Evolutionary conservation across 2,329 filamentous ascomycete genomes (phyloP), one percentile per base, ranked within the genome.

Genomic region (Ophiocordyceps polyrhachis-furcata): DNA sequence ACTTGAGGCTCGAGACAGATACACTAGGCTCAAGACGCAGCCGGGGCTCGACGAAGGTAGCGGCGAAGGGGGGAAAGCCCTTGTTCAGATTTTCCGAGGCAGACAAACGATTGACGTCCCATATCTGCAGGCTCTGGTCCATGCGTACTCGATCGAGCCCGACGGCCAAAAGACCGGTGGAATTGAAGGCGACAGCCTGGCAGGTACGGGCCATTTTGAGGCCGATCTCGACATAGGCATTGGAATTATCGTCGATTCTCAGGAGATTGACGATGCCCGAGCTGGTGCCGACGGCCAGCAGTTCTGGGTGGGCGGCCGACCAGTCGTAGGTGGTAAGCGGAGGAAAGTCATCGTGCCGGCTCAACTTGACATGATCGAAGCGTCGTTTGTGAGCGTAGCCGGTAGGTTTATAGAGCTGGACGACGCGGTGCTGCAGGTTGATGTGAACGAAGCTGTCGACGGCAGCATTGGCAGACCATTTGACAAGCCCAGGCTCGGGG

Each of bases 91-190:
- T 56, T 52, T 68, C 68, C 58, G 70, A 63, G 40, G 60, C 67
- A 19, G 68, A 71, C 42, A 76, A 67, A 37, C 75, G 74, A 52
- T 74, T 80, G 45, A 87, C 70, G 58, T 93, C 83, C 74, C 83
- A 91, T 28, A 91, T 79, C 53, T 89, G 84, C 43, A 93, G 69
- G 53, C 82, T 87, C 49, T 81, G 76, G 56, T 91, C 85, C 60
- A 84, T 87, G 29, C 85, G 74, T 21, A 88, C 83, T 52, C 83
- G 73, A 54, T 91, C 85, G 44, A 91, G 67, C 1, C 83, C 85
- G 25, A 87, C 83, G 11, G 84, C 85, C 44, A 93, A 65, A 46
- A 83, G 68, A 17, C 81, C 80, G 5, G 68, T 70, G 4, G 74
- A 77, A 55, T 79, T 89, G 62, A 91, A 87, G 4, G 83, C 79